Conservation (phyloP, 208 protist species). For the Crithidia acanthocephali region DNA sequence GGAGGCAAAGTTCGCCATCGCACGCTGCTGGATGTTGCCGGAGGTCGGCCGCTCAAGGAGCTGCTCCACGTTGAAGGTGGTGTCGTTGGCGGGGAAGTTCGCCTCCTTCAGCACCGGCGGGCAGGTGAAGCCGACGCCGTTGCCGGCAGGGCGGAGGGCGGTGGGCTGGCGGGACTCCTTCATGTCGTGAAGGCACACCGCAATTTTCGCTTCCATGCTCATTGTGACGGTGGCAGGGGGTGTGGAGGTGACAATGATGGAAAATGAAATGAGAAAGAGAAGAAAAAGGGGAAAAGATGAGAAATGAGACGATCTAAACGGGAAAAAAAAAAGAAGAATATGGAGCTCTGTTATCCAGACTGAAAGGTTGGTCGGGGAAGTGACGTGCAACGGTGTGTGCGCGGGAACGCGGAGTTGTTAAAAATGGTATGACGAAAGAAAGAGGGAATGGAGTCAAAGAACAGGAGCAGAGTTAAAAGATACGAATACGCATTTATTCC, state of each 20-base stretch:
- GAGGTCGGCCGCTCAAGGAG: constrained; percentile 54
- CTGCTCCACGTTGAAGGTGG: constrained; percentile 69
- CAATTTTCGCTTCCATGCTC: constrained; percentile 74
- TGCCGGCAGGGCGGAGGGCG: constrained; percentile 48
- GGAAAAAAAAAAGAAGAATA: background rate
- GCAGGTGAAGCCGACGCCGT: constrained; percentile 58
- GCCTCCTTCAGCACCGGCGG: constrained; percentile 62
- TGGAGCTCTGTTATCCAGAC: background rate
- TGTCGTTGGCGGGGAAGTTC: constrained; percentile 73
- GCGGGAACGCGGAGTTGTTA: background rate
- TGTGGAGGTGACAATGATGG: constrained; percentile 3
- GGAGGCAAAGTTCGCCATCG: constrained; percentile 43
- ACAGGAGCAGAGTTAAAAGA: background rate
- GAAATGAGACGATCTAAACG: background rate
- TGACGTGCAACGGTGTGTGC: background rate
- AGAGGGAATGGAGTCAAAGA: constrained; percentile 1
- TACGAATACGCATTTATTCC: too few species aligned
- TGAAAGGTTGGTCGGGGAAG: background rate
- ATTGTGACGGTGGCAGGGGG: constrained; percentile 3
- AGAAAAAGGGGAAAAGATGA: constrained; percentile 16
- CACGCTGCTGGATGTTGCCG: constrained; percentile 32
- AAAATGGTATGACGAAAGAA: background rate
- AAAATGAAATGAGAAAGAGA: constrained; percentile 9
- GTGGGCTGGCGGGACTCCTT: constrained; percentile 43
- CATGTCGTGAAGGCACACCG: constrained; percentile 71